phyloP scores from a whole-genome alignment of 1,139 yeast species.

The Eremothecium gossypii region DNA sequence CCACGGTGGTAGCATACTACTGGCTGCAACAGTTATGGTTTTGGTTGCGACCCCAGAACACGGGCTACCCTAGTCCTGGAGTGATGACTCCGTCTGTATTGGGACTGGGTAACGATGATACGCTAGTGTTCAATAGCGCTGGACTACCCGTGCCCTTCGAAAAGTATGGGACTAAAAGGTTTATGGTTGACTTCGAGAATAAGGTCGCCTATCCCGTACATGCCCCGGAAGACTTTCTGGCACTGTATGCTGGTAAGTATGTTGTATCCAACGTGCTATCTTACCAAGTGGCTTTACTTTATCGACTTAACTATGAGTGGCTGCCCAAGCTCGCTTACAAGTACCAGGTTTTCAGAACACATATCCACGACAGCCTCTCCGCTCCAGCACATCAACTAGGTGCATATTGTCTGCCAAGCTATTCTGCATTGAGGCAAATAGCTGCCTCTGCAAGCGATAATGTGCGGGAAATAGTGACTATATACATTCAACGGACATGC shows the following conservation, averaged over 20 bases:
- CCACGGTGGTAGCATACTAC: constrained; percentile 6
- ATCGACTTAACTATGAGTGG: constrained; percentile 1
- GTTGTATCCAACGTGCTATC: constrained; percentile 1
- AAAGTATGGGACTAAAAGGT: constrained; percentile 5
- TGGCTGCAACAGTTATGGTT: constrained; percentile 3
- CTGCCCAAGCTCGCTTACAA: constrained; percentile 1
- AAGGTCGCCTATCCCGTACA: constrained; percentile 8
- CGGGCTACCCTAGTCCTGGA: background rate
- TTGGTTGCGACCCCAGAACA: background rate
- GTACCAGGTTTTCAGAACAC: constrained; percentile 1
- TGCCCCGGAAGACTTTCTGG: background rate
- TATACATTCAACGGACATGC: background rate
- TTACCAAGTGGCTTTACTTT: constrained; percentile 1
- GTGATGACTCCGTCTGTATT: constrained; percentile 4
- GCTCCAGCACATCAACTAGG: background rate
- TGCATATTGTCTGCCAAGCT: background rate
- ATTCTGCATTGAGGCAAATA: background rate
- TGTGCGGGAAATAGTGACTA: background rate
- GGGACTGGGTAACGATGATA: constrained; percentile 3
- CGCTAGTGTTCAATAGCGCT: constrained; percentile 4
- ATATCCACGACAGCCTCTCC: background rate
- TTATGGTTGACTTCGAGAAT: constrained; percentile 9
- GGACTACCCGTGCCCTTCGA: constrained; percentile 7
- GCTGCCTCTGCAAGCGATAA: constrained; percentile 1
- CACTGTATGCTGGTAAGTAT: background rate